Evolutionary conservation across 2,329 filamentous ascomycete species (phyloP), one percentile per base, ranked within the genome.

Genomic region (Chaetothyriales sp.): DNA sequence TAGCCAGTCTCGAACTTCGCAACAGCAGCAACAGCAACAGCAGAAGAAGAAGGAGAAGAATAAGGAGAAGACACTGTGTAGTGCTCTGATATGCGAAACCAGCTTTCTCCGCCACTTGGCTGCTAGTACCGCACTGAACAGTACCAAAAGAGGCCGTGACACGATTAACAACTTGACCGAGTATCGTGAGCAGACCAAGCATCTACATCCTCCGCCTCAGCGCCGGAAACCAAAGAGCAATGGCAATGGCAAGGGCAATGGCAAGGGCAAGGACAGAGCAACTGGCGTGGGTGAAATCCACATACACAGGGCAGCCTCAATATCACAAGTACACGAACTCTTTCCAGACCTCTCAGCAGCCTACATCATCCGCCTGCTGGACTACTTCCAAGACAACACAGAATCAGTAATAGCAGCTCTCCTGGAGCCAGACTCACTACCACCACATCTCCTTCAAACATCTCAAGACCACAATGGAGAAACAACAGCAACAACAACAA

Each of bases 321-420:
- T 96, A 48, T 84, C 84, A 0, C 86, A 93, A 64, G 76, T 98
- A n/a, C 88, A 95, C 63, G 90, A 98, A 62, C 73, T 96, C 0
- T 95, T 96, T 62, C 87, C 90, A 0, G 80, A 94, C 55, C 72
- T 96, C 8, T 88, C 89, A 4, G 82, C 85, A 3, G 85, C 77
- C 0, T 96, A 95, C 62, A 72, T 96, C 15, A 75, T 85, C 18
- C 83, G 78, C 59, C 74, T 94, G 8, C 73, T 95, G 20, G 84
- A 90, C 60, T 80, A 86, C 62, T 95, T 92, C 63, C 68, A 71
- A 44, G 81, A 92, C 57, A 74, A 89, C 60, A 76, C 83, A 0
- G 88, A 95, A 66, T 76, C 82, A 63, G 82, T 92, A 36, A 82
- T 92, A 54, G 79, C 84, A 4, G 84, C 90, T 64, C 72, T 95